Evolutionary conservation across 2,329 filamentous ascomycete species (phyloP), one percentile per base, ranked within the genome.

Genomic region (Aspergillus vadensis): DNA sequence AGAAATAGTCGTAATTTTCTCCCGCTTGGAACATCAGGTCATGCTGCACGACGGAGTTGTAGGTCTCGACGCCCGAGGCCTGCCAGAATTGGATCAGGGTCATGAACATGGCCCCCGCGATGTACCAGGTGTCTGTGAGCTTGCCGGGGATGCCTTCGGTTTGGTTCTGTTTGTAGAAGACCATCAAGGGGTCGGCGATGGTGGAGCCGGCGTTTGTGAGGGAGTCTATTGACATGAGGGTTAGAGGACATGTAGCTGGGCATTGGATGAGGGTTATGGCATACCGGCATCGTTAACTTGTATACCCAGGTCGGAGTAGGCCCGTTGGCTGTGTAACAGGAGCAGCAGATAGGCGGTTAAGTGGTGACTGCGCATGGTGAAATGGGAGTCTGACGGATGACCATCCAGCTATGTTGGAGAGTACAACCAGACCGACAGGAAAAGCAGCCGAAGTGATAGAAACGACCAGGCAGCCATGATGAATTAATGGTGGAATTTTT

Each of bases 1-100:
- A 88, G 88, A 93, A 92, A 71, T 89, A 94, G 71, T 92, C 88
- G 55, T 85, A 80, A 70, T 89, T 82, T 53, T 85, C 82, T 52
- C 91, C 91, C 41, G 87, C 85, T 75, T 95, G 91, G 71, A 85
- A 86, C 49, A 91, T 80, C 63, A 95, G 79, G 7, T 84, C 91
- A 65, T 90, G 81, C 44, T 81, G 82, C 14, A 86, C 85, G 43
- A 90, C 77, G 14, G 86, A 77, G 71, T 92, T 91, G 78, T 89
- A 93, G 41, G 82, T 81, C 7, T 82, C 78, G 70, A 92, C 89
- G 15, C 86, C 86, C 0, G 90, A 92, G 70, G 90, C 90, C 71
- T 88, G 89, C 89, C 90, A 94, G 74, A 93, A 94, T 69, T 94
- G 89, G 60, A 94, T 80, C 65, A 94, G 78, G 5, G 88, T 80